Percentiles rank a stretch among this genome's conserved stretches.
phyloP scores from a whole-genome alignment of 108 stramenopile species.

The Schizochytrium sp. region DNA sequence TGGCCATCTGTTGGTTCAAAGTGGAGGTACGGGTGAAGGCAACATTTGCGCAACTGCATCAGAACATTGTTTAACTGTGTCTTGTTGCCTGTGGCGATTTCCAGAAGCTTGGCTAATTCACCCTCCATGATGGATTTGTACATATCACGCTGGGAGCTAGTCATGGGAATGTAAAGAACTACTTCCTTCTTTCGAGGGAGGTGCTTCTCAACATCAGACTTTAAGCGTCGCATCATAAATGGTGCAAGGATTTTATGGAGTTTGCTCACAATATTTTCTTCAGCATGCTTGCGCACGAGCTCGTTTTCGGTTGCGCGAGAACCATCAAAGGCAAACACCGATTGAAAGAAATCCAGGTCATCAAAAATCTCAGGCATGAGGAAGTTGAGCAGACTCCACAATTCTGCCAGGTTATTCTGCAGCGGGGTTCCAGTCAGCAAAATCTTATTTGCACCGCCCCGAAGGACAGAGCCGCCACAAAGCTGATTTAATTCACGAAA shows the following conservation, averaged over 20 bases:
- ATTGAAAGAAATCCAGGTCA: slow-evolving; percentile 93
- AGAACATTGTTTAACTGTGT: slow-evolving; percentile 85
- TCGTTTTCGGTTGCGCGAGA: slow-evolving; percentile 69
- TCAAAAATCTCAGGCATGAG: slow-evolving; percentile 98
- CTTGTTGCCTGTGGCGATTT: slow-evolving; percentile 61
- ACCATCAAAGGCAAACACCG: slow-evolving; percentile 84
- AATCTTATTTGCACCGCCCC: slow-evolving; percentile 53
- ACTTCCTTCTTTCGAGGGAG: slow-evolving; percentile 92
- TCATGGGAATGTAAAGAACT: slow-evolving; percentile 84
- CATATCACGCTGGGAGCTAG: slow-evolving; percentile 86
- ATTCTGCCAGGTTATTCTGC: slow-evolving; percentile 89
- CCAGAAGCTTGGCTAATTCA: neutral
- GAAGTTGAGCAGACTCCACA: slow-evolving; percentile 98
- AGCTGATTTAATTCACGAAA: slow-evolving; percentile 89
- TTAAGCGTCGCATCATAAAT: slow-evolving; percentile 91
- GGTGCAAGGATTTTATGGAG: slow-evolving; percentile 89
- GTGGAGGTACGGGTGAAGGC: slow-evolving; percentile 90
- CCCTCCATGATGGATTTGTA: slow-evolving; percentile 80
- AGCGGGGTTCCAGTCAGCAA: slow-evolving; percentile 98
- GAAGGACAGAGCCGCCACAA: slow-evolving; percentile 84
- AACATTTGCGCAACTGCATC: slow-evolving; percentile 91
- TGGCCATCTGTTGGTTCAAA: slow-evolving; percentile 84
- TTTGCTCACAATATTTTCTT: slow-evolving; percentile 89
- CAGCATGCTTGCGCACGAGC: slow-evolving; percentile 77
- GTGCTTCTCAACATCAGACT: slow-evolving; percentile 87